Evolutionary conservation across 768 basidiomycete genomes (phyloP).

Genomic region (Trametes cinnabarina): DNA sequence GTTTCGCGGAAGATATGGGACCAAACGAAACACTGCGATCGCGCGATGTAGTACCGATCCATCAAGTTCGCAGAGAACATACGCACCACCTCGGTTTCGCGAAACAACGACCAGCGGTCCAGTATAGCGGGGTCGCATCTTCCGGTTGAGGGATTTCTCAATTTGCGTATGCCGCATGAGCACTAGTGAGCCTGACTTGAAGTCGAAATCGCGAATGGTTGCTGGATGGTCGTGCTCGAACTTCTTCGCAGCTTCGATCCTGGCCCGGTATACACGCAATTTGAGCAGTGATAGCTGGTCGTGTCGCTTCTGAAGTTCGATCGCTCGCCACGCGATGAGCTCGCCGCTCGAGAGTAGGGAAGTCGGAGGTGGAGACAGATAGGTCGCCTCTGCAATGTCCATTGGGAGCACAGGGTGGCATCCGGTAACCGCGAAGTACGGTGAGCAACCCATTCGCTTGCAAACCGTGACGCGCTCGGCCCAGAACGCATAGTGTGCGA

Average conservation of each 20-base stretch:
- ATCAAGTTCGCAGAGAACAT: too few species aligned
- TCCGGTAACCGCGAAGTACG: constrained; percentile 23
- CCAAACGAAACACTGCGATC: too few species aligned
- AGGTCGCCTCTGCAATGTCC: constrained; percentile 23
- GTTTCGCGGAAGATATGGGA: too few species aligned
- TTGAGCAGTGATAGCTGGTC: neutral
- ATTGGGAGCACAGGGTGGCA: constrained; percentile 22
- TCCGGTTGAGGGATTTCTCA: too few species aligned
- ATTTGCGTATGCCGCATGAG: too few species aligned
- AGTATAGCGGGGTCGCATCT: too few species aligned
- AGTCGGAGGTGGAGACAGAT: constrained; percentile 3
- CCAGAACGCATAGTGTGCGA: constrained; percentile 33
- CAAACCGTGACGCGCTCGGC: constrained; percentile 35
- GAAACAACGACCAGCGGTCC: too few species aligned
- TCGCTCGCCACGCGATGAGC: constrained; percentile 3
- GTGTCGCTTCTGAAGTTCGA: neutral
- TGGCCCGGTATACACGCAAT: neutral
- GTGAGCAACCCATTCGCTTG: constrained; percentile 32
- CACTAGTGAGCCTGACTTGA: too few species aligned
- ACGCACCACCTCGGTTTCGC: too few species aligned
- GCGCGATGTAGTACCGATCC: too few species aligned
- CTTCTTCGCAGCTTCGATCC: neutral
- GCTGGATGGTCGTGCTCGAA: too few species aligned
- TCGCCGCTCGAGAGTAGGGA: constrained; percentile 9
- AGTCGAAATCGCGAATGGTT: too few species aligned